Conservation (phyloP, 208 protist species). For the Leishmania turanica region DNA sequence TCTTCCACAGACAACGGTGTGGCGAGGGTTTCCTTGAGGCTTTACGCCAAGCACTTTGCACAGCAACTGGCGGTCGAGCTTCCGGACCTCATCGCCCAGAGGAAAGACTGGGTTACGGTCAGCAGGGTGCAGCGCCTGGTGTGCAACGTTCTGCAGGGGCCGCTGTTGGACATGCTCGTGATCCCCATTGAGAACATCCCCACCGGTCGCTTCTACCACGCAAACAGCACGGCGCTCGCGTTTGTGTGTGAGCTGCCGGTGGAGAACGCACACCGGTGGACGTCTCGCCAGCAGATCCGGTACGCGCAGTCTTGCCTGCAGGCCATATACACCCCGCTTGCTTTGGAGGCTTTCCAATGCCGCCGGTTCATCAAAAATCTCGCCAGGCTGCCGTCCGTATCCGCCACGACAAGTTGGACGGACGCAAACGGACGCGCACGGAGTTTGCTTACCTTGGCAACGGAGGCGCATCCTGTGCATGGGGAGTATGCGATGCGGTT, state of each 20-base stretch:
- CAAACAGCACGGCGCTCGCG: neutral
- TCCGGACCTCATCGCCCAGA: neutral
- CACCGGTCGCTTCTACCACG: constrained; percentile 17
- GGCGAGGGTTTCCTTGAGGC: neutral
- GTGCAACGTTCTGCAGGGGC: constrained; percentile 16
- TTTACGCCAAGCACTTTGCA: constrained; percentile 6
- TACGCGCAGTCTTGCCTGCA: constrained; percentile 30
- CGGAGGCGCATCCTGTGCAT: constrained; percentile 16
- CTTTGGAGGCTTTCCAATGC: neutral
- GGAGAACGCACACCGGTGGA: constrained; percentile 24
- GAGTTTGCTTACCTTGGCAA: constrained; percentile 17
- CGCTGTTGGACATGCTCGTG: constrained; percentile 10
- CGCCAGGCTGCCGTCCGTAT: constrained; percentile 22
- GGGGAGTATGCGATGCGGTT: constrained; percentile 16
- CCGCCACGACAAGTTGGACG: constrained; percentile 12
- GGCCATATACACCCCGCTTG: neutral
- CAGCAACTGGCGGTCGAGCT: neutral
- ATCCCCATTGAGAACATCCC: neutral
- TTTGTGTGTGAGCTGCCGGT: constrained; percentile 12
- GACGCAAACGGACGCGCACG: constrained; percentile 7
- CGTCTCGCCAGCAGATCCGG: constrained; percentile 18
- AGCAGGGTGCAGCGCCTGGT: constrained; percentile 12
- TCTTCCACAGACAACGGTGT: neutral
- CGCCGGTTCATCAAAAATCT: neutral
- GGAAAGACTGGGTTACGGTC: constrained; percentile 17